Base-by-base conservation (phyloP, 1,284 basidiomycete species). In the Ceratobasidium papillatum region DNA sequence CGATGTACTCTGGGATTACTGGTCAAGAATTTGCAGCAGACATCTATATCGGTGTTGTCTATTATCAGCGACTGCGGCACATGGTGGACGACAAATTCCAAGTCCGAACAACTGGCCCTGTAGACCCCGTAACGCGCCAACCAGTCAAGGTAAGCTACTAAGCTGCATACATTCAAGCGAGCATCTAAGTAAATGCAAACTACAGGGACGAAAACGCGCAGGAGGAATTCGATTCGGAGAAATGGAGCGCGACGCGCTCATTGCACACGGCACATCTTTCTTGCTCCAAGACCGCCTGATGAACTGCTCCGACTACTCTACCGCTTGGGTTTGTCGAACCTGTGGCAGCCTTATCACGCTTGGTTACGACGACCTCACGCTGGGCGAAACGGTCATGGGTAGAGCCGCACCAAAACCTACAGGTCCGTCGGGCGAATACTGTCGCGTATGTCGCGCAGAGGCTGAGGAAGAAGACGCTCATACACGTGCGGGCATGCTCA, bases 61-160 rank as follows among this genome's bases (percentile, higher is more conserved):
- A 98, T 85, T 99, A 99, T 84, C 98, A 99, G 83, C 92, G 98
- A 76, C 87, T 99, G 76, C 91, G 98, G 79, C 98, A 99, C 88
- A 99, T 99, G 98, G 98, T 99, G 72, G 88, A 98, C 80, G 98
- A 99, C 87, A 99, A 99, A 85, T 99, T 97, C 88, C 98, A 99
- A 85, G 96, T 99, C 45, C 91, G 98, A 79, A 99, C 98, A 34
- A 99, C 96, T 32, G 98, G 98, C 3, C 96, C 96, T 11, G 95
- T 99, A 47, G 97, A 99, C 84, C 91, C 93, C 32, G 85, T 99
- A 58, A 99, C 98, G 4, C 89, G 96, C 78, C 98, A 99, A 82
- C 98, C 98, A 61, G 94, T 99, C 81, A 99, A 99, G 89, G 95
- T 93, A 80, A 80, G 86, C 80, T 72, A 41, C 19, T 17, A 30